Percentiles rank a stretch among this genome's conserved stretches.
These are phyloP conservation scores for Phylloporus sp. DNA, from an alignment of 768 basidiomycete species.

Conservation along the genomic window DNA sequence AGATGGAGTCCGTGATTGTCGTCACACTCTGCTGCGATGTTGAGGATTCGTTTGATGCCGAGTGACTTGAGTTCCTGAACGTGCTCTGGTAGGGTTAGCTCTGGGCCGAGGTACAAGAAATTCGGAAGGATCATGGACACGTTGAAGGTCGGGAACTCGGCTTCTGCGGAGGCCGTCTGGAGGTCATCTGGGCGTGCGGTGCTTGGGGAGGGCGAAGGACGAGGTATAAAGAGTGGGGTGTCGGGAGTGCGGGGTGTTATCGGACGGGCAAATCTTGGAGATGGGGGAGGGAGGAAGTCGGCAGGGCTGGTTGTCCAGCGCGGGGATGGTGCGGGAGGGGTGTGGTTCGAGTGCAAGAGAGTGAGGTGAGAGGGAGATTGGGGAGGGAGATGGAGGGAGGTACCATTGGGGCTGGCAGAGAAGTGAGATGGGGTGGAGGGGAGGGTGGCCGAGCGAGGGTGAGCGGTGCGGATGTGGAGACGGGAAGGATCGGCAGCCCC, in stretches of 20 bases:
- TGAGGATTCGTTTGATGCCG: slow-evolving; percentile 84
- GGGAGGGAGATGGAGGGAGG: slow-evolving; percentile 23
- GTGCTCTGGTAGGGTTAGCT: slow-evolving; percentile 69
- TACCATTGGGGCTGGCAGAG: slow-evolving; percentile 17
- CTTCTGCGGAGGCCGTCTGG: slow-evolving; percentile 26
- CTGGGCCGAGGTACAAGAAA: slow-evolving; percentile 90
- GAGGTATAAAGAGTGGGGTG: slow-evolving; percentile 31
- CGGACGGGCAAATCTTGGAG: slow-evolving; percentile 20
- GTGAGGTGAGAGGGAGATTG: slow-evolving; percentile 59
- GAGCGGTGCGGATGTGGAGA: slow-evolving; percentile 56
- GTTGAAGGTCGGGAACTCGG: slow-evolving; percentile 63
- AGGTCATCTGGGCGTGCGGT: slow-evolving; percentile 56
- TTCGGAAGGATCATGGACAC: slow-evolving; percentile 88
- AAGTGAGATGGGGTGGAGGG: slow-evolving; percentile 37
- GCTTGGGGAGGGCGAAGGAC: slow-evolving; percentile 42
- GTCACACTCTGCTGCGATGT: slow-evolving; percentile 89
- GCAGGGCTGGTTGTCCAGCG: slow-evolving; percentile 33
- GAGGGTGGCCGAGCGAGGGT: slow-evolving; percentile 55
- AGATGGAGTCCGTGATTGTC: slow-evolving; percentile 71
- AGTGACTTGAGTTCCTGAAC: slow-evolving; percentile 66
- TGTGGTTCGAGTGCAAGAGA: slow-evolving; percentile 55
- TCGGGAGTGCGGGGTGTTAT: slow-evolving; percentile 37
- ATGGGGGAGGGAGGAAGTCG: slow-evolving; percentile 38
- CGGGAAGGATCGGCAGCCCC: slow-evolving; percentile 49
- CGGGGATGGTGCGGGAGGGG: slow-evolving; percentile 47